These are phyloP conservation scores for Aureobasidium namibiae DNA, from an alignment of 2,329 filamentous ascomycete genomes.

Conservation along the genomic window DNA sequence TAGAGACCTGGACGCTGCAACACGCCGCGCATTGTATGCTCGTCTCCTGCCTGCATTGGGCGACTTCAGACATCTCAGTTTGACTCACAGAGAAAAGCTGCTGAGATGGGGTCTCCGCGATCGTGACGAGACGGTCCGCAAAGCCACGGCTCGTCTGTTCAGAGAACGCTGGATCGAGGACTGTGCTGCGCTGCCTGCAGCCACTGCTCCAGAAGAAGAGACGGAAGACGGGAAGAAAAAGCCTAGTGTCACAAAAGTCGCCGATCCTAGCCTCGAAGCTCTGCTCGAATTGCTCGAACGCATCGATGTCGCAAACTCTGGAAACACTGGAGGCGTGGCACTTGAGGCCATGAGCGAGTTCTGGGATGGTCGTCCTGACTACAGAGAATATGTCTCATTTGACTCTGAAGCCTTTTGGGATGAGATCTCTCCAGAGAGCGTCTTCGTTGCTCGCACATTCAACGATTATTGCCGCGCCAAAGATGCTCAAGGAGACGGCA, in stretches of 20 bases:
- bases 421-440: constrained; percentile 71
- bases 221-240: constrained; percentile 45
- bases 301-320: constrained; percentile 86
- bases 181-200: constrained; percentile 62
- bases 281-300: constrained; percentile 85
- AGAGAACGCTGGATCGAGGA: constrained; percentile 97
- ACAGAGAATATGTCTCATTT: constrained; percentile 63
- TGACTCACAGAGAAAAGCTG: constrained; percentile 92
- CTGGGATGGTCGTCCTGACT: constrained; percentile 86
- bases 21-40: constrained; percentile 77
- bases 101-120: constrained; percentile 91
- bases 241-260: constrained; percentile 36
- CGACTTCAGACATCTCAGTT: constrained; percentile 86
- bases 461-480: constrained; percentile 74
- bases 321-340: constrained; percentile 80
- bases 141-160: constrained; percentile 83
- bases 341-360: constrained; percentile 93
- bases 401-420: constrained; percentile 67
- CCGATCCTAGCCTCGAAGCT: constrained; percentile 67
- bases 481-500: constrained; percentile 46
- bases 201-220: constrained; percentile 42
- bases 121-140: constrained; percentile 86
- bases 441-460: constrained; percentile 85
- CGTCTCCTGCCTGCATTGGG: constrained; percentile 78
- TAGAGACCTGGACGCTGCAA: constrained; percentile 77